phyloP scores from a whole-genome alignment of 2,329 filamentous ascomycete species.

The Spiromastix sp. region DNA sequence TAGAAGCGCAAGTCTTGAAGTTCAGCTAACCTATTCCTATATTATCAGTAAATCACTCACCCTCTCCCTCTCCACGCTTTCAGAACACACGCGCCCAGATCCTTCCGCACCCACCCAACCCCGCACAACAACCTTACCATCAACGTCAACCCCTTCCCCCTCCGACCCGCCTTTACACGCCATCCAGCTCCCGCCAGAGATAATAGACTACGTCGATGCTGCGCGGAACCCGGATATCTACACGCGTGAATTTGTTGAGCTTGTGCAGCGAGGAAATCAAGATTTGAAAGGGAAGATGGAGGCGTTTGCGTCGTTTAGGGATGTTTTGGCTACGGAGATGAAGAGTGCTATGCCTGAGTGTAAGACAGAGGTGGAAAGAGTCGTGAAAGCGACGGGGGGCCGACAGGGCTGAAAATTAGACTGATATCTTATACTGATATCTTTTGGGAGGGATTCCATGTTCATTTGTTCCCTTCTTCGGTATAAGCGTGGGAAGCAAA shows the following conservation, averaged over 20 bases:
- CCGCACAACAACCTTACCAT: too few species aligned
- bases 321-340: slow-evolving; percentile 50
- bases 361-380: slow-evolving; percentile 40
- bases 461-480: too few species aligned
- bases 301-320: slow-evolving; percentile 48
- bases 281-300: slow-evolving; percentile 51
- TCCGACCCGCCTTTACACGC: slow-evolving; percentile 36
- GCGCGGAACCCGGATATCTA: slow-evolving; percentile 58
- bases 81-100: slow-evolving; percentile 26
- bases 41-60: slow-evolving; percentile 31
- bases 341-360: slow-evolving; percentile 48
- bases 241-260: slow-evolving; percentile 55
- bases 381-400: slow-evolving; percentile 35
- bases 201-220: slow-evolving; percentile 52
- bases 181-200: slow-evolving; percentile 49
- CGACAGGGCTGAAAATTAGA: slow-evolving; percentile 2
- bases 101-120: slow-evolving; percentile 15
- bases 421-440: neutral
- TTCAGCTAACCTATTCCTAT: too few species aligned
- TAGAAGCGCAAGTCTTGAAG: too few species aligned
- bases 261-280: slow-evolving; percentile 52
- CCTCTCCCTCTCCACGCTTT: slow-evolving; percentile 43
- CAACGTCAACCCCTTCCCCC: slow-evolving; percentile 5
- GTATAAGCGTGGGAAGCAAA: too few species aligned
- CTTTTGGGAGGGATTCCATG: too few species aligned